A percentile compares a stretch with the other conserved stretches of the same genome.
Conservation (phyloP, 768 basidiomycete species). For the Russula earlei region DNA sequence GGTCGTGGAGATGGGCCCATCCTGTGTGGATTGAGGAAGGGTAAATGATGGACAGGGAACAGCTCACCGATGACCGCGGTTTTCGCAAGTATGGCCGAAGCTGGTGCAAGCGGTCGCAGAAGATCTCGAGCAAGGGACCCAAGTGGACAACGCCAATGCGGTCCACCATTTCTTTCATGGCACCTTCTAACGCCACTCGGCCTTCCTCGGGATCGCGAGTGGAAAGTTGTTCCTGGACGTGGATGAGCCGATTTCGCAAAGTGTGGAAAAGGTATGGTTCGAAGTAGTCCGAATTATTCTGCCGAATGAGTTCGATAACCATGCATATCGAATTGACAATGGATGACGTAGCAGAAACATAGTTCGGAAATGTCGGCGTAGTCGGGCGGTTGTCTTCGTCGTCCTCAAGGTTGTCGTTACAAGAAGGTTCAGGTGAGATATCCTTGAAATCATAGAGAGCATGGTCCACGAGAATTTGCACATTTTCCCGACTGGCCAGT, state of each 20-base stretch:
- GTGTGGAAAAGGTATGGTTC: conserved; percentile 97
- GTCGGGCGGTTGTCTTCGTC: conserved; percentile 19
- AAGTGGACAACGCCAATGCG: conserved; percentile 88
- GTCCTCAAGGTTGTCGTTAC: conserved; percentile 5
- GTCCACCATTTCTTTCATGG: conserved; percentile 74
- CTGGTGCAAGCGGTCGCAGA: conserved; percentile 57
- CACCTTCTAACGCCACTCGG: conserved; percentile 55
- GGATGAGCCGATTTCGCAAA: conserved; percentile 80
- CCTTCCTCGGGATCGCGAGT: conserved; percentile 44
- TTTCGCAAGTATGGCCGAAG: conserved; percentile 60
- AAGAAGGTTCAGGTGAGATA: background rate
- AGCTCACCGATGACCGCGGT: conserved; percentile 70
- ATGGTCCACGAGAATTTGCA: conserved; percentile 63
- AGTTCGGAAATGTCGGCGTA: conserved; percentile 32
- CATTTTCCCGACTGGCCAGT: conserved; percentile 62
- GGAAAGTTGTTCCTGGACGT: conserved; percentile 63
- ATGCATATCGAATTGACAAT: conserved; percentile 81
- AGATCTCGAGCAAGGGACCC: conserved; percentile 64
- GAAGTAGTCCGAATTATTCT: conserved; percentile 98
- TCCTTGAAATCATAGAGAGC: conserved; percentile 59
- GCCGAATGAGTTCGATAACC: conserved; percentile 87
- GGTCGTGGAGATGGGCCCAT: conserved; percentile 60
- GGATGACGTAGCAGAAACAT: conserved; percentile 59
- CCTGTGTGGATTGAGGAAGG: conserved; percentile 32
- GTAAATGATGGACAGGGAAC: background rate